Evolutionary conservation across 768 basidiomycete species (phyloP).

Genomic region (Agrocybe pediades): DNA sequence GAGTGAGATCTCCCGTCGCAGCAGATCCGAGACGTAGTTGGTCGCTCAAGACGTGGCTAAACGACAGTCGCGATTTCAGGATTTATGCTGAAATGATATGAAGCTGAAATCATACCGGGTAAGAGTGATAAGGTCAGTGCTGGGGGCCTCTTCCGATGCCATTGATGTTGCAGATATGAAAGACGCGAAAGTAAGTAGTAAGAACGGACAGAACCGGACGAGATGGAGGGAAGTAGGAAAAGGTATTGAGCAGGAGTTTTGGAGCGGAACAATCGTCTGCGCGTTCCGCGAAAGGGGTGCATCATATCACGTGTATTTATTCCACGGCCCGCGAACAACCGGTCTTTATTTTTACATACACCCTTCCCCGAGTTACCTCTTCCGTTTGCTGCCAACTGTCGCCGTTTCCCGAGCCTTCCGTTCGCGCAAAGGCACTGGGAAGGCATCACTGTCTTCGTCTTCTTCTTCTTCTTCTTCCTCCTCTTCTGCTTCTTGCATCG

Average conservation of each 20-base stretch:
- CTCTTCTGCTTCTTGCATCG: slow-evolving; percentile 4
- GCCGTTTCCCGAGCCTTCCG: slow-evolving; percentile 62
- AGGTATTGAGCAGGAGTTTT: slow-evolving; percentile 1
- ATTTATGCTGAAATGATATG: slow-evolving; percentile 4
- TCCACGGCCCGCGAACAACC: slow-evolving; percentile 19
- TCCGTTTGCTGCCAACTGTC: slow-evolving; percentile 60
- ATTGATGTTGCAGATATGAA: slow-evolving; percentile 30
- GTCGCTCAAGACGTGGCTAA: slow-evolving; percentile 84
- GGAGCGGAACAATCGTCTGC: slow-evolving; percentile 5
- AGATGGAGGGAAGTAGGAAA: slow-evolving; percentile 3
- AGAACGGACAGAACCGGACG: slow-evolving; percentile 28
- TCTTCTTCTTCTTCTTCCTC: slow-evolving; percentile 40
- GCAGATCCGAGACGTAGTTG: slow-evolving; percentile 79
- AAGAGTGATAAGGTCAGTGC: slow-evolving; percentile 89
- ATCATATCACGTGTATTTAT: slow-evolving; percentile 33
- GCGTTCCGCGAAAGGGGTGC: background rate
- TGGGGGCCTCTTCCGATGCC: slow-evolving; percentile 68
- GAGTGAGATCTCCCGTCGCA: slow-evolving; percentile 92
- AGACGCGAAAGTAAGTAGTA: slow-evolving; percentile 7
- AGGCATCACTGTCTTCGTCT: slow-evolving; percentile 74
- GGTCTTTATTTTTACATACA: slow-evolving; percentile 11
- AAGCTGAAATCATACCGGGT: slow-evolving; percentile 64
- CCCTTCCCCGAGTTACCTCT: slow-evolving; percentile 45
- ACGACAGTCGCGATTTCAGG: slow-evolving; percentile 10
- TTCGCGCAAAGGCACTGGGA: slow-evolving; percentile 70